These are phyloP conservation scores for Lentinus brumalis DNA, from an alignment of 768 basidiomycete genomes.

Conservation along the genomic window DNA sequence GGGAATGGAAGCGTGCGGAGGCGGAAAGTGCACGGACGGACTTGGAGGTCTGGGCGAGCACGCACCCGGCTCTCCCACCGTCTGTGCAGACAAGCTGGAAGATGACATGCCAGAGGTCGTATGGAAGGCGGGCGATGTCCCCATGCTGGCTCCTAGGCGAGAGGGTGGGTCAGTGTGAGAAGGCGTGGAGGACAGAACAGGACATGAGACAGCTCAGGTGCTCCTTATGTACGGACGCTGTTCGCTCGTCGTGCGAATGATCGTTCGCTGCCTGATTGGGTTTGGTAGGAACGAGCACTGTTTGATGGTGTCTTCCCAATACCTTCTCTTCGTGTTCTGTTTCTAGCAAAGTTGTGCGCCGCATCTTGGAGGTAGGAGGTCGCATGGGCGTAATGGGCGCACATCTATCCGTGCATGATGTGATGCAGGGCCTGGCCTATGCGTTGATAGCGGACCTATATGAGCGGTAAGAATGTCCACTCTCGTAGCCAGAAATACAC, in stretches of 20 bases:
- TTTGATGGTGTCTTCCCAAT: background rate
- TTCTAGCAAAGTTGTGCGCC: background rate
- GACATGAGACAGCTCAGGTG: background rate
- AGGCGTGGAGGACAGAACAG: background rate
- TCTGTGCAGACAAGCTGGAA: conserved; percentile 14
- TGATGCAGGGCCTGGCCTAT: no score
- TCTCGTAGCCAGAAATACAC: no score
- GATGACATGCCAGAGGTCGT: conserved; percentile 18
- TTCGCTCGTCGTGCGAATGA: no score
- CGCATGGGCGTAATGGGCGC: no score
- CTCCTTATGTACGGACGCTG: no score
- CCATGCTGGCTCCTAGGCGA: background rate
- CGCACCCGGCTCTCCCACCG: conserved; percentile 11
- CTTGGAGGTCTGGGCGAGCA: conserved; percentile 10
- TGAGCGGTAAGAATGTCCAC: no score
- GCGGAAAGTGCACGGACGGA: conserved; percentile 2
- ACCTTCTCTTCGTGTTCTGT: background rate
- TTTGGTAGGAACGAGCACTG: background rate
- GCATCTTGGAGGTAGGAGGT: background rate
- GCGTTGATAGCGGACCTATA: no score
- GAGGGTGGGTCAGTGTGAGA: background rate
- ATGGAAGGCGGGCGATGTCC: conserved; percentile 6
- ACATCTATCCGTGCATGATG: no score
- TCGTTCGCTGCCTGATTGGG: background rate
- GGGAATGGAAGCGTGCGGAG: conserved; percentile 8